A percentile compares a stretch with the other conserved stretches of the same genome.
phyloP scores from a whole-genome alignment of 2,329 filamentous ascomycete species.

The Cladophialophora yegresii region DNA sequence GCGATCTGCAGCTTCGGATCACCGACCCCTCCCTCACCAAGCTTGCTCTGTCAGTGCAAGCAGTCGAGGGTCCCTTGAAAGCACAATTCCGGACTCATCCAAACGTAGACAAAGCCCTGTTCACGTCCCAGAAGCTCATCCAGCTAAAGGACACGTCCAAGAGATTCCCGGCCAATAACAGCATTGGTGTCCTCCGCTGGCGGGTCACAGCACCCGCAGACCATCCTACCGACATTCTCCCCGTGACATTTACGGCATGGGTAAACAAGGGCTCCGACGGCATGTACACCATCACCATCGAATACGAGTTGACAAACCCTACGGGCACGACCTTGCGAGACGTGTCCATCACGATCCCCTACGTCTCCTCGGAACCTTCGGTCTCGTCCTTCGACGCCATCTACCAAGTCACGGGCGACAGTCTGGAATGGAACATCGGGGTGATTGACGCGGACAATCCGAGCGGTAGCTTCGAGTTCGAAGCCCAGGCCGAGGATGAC shows the following conservation, averaged over 20 bases:
- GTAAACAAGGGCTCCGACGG: constrained; percentile 78
- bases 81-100: constrained; percentile 94
- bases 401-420: constrained; percentile 91
- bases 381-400: constrained; percentile 92
- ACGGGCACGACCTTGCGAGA: constrained; percentile 69
- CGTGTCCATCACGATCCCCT: constrained; percentile 85
- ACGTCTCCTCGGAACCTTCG: constrained; percentile 76
- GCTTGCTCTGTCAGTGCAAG: constrained; percentile 78
- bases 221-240: constrained; percentile 71
- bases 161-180: constrained; percentile 92
- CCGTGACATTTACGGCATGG: constrained; percentile 97
- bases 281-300: constrained; percentile 86
- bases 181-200: constrained; percentile 91
- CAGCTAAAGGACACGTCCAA: constrained; percentile 86
- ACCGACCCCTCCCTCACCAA: constrained; percentile 86
- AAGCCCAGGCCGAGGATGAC: constrained; percentile 82
- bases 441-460: constrained; percentile 78
- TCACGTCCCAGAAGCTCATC: constrained; percentile 78
- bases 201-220: constrained; percentile 79
- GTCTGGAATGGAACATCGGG: constrained; percentile 90
- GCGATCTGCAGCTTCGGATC: constrained; percentile 88
- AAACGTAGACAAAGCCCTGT: constrained; percentile 87
- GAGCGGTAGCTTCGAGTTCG: constrained; percentile 91
- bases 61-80: constrained; percentile 62
- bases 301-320: constrained; percentile 87